These are phyloP conservation scores for Aurinia saxatilis DNA, from an alignment of 345 rosid species.

Conservation along the genomic window DNA sequence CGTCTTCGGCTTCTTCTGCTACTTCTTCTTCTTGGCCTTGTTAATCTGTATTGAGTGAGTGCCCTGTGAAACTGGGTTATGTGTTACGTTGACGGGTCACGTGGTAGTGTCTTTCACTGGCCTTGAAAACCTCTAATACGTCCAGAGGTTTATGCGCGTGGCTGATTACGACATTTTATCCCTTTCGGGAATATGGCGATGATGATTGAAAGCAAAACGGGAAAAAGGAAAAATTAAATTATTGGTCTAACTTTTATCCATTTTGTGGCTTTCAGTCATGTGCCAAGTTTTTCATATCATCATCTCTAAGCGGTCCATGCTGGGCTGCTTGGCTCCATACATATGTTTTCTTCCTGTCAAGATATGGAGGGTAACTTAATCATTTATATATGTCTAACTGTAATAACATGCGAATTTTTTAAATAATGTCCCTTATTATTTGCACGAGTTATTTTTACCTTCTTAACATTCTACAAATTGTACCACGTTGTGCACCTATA, in stretches of 20 bases:
- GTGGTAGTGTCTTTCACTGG: conserved; percentile 21
- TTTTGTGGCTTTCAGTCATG: conserved; percentile 23
- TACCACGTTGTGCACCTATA: too few relatives aligned
- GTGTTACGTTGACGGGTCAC: conserved; percentile 31
- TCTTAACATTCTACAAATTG: too few relatives aligned
- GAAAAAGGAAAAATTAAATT: neutral
- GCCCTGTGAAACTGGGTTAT: conserved; percentile 19
- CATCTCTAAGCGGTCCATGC: conserved; percentile 23
- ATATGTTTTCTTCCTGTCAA: neutral
- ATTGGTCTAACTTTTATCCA: conserved; percentile 19
- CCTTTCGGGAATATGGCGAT: conserved; percentile 22
- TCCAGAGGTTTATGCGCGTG: conserved; percentile 28
- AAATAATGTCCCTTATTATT: too few relatives aligned
- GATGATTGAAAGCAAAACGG: conserved; percentile 10
- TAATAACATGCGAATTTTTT: neutral
- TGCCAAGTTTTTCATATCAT: conserved; percentile 16
- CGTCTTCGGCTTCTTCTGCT: neutral
- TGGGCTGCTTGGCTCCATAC: conserved; percentile 7
- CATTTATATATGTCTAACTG: neutral
- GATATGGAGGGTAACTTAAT: conserved; percentile 3
- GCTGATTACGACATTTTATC: conserved; percentile 16
- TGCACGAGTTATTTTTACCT: too few relatives aligned
- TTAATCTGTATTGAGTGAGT: conserved; percentile 8
- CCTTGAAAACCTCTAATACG: conserved; percentile 13
- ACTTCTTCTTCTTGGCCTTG: neutral